Base-by-base conservation (phyloP, 805 yeast genomes). In the Spathaspora girioi region DNA sequence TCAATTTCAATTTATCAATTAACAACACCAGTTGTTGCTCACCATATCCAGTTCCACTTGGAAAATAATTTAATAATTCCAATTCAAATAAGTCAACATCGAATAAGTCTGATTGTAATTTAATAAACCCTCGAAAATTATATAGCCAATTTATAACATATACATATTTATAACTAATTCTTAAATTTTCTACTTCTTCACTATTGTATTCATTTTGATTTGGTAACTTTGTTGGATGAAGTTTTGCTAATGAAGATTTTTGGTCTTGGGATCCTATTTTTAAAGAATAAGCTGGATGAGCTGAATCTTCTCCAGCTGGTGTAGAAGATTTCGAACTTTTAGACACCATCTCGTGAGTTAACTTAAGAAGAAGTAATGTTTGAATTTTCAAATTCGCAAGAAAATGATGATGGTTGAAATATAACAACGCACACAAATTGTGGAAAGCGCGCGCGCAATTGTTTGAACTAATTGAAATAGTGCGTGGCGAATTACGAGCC, bases 21-120 rank as follows among this genome's bases (percentile, higher is more conserved):
- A 82, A 67, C 27, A 45, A 35, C 11, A 47, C 43, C 46, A 45
- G 46, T 15, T 43, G 45, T 43, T 43, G 45, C 17, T 29, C 38
- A 41, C 29, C 45, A 44, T 42, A 42, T 32, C 40, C 43, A 47
- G 19, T 46, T 26, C 38, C 35, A 7, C 38, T 44, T 5, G 54
- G 54, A 44, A 47, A 51, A 44, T 51, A 59, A 51, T 66, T 59
- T 40, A 82, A 67, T 12, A 84, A 66, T 56, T 84, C 90, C 58
- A 83, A 83, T 59, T 84, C 90, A 53, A 84, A 76, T 17, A 78
- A 67, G 52, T 82, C 85, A 7, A 78, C 76, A 57, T 83, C 86
- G 56, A 84, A 80, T 11, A 71, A 71, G 49, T 83, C 87, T 6
- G 71, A 68, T 11, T 70, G 68, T 49, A 84, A 62, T 56, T 73